Evolutionary conservation across 495 filamentous ascomycete genomes (phyloP).

Genomic region (Penicillium atrosanguineum): DNA sequence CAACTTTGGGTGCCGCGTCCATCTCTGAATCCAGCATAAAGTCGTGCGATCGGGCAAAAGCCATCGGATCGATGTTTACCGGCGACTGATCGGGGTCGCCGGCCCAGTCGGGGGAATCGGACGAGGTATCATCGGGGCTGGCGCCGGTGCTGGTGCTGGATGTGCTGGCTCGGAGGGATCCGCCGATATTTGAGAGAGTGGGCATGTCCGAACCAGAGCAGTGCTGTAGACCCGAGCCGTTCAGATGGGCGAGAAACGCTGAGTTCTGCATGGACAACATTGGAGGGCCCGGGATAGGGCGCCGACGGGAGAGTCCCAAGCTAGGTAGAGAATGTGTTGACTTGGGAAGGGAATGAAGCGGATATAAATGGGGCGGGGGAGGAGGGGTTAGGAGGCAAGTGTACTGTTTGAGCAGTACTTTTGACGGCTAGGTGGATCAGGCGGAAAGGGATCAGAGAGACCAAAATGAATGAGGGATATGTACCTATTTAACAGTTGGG

Average conservation of each 20-base stretch:
- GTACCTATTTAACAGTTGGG: conserved; percentile 17
- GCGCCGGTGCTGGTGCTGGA: conserved; percentile 34
- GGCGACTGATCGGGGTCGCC: conserved; percentile 27
- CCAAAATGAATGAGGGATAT: background rate
- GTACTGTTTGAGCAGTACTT: background rate
- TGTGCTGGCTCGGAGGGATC: conserved; percentile 31
- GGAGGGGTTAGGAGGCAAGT: background rate
- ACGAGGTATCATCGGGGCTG: conserved; percentile 38
- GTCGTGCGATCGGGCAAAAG: conserved; percentile 18
- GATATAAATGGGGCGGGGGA: conserved; percentile 8
- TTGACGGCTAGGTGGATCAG: background rate
- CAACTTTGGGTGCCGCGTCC: conserved; percentile 39
- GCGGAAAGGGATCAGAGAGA: background rate
- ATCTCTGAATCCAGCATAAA: conserved; percentile 20
- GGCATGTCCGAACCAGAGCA: conserved; percentile 23
- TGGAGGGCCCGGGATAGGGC: conserved; percentile 15
- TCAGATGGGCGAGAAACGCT: conserved; percentile 19
- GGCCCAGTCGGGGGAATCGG: conserved; percentile 38
- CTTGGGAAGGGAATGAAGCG: background rate
- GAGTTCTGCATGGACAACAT: conserved; percentile 49
- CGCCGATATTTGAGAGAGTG: conserved; percentile 25
- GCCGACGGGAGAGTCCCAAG: background rate
- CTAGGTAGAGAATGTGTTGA: background rate
- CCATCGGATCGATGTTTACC: conserved; percentile 7
- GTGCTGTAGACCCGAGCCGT: conserved; percentile 16